These are phyloP conservation scores for Neurospora sp. DNA, from an alignment of 495 filamentous ascomycete genomes.

Conservation along the genomic window DNA sequence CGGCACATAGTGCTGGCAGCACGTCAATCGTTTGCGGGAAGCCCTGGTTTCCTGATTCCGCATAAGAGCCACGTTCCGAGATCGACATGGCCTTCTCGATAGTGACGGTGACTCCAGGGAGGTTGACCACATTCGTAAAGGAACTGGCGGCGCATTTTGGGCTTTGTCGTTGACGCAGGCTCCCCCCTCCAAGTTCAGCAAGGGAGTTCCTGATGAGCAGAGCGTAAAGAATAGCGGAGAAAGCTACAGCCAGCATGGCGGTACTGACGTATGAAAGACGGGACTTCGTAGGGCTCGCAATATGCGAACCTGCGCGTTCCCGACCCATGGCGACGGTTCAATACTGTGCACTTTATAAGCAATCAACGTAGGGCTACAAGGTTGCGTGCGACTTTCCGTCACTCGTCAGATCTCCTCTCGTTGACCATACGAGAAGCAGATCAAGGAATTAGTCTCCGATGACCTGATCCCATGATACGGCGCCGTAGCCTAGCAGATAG, in stretches of 20 bases:
- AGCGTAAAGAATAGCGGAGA: neutral
- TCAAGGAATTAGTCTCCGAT: neutral
- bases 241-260: neutral
- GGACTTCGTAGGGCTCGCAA: neutral
- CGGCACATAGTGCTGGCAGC: conserved; percentile 39
- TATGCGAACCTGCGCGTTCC: neutral
- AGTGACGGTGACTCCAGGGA: conserved; percentile 11
- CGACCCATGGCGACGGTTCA: neutral
- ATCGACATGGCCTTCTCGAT: conserved; percentile 24
- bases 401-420: neutral
- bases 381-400: neutral
- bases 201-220: neutral
- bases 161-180: neutral
- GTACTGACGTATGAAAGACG: neutral
- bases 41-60: conserved; percentile 22
- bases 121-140: conserved; percentile 7
- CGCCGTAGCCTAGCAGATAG: neutral
- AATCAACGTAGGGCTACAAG: neutral
- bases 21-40: conserved; percentile 34
- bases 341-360: neutral
- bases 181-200: neutral
- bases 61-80: conserved; percentile 22
- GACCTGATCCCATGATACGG: neutral
- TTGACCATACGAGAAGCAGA: neutral
- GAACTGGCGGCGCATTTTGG: conserved; percentile 7